A percentile compares a stretch with the other conserved stretches of the same genome.
These are phyloP conservation scores for Alternaria sp. DNA, from an alignment of 2,329 filamentous ascomycete genomes.

Conservation along the genomic window DNA sequence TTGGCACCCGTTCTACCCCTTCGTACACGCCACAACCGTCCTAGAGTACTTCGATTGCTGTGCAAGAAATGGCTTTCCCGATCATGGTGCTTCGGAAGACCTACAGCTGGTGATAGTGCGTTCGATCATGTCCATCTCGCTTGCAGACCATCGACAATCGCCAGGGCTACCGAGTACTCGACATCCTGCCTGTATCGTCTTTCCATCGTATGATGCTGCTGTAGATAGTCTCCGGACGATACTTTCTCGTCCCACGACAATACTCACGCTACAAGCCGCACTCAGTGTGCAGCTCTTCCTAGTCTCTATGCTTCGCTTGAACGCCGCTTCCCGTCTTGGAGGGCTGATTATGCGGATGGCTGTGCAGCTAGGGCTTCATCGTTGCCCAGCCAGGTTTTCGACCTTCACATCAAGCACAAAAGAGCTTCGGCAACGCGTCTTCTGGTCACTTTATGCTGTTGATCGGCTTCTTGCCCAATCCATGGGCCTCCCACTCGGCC, in stretches of 20 bases:
- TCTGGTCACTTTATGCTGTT: constrained; percentile 64
- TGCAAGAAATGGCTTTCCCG: constrained; percentile 40
- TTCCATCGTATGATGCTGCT: constrained; percentile 58
- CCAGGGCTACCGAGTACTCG: constrained; percentile 20
- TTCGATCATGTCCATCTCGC: constrained; percentile 60
- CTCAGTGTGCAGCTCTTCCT: constrained; percentile 63
- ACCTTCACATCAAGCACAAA: constrained; percentile 58
- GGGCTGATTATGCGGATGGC: constrained; percentile 63
- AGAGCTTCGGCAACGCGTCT: constrained; percentile 59
- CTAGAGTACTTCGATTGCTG: constrained; percentile 56
- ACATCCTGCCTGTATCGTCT: constrained; percentile 55
- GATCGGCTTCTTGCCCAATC: constrained; percentile 64
- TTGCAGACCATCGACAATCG: constrained; percentile 60
- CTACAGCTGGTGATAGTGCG: constrained; percentile 55
- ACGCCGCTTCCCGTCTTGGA: constrained; percentile 63
- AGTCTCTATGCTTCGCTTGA: constrained; percentile 62
- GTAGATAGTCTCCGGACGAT: constrained; percentile 58
- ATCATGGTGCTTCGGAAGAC: constrained; percentile 26
- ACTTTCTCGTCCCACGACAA: constrained; percentile 56
- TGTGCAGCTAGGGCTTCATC: constrained; percentile 65
- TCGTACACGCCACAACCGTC: constrained; percentile 61
- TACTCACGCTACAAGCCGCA: constrained; percentile 56
- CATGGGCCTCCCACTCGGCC: constrained; percentile 61
- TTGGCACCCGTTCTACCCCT: constrained; percentile 65
- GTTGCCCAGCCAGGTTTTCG: constrained; percentile 61